These are phyloP conservation scores for Tricholoma sp. DNA, from an alignment of 768 basidiomycete genomes.

Conservation along the genomic window DNA sequence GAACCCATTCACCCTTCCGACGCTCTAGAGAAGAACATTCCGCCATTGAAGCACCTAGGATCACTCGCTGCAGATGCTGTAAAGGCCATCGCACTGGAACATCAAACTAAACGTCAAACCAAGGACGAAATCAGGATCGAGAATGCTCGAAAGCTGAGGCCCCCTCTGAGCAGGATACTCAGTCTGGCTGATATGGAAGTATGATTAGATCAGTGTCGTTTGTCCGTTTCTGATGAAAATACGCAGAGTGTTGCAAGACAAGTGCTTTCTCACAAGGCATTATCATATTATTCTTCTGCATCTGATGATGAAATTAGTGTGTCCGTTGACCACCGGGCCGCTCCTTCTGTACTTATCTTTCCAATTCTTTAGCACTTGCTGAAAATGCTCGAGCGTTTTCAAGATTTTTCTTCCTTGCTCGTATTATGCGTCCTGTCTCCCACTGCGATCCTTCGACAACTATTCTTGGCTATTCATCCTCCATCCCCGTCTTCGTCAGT, in stretches of 20 bases:
- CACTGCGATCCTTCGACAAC: slow-evolving; percentile 64
- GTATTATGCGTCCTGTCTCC: slow-evolving; percentile 68
- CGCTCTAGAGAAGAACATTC: slow-evolving; percentile 67
- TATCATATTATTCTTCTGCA: slow-evolving; percentile 82
- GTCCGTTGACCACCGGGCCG: slow-evolving; percentile 18
- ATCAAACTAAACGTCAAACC: slow-evolving; percentile 44
- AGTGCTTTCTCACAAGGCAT: slow-evolving; percentile 67
- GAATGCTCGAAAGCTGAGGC: slow-evolving; percentile 53
- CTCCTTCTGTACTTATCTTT: slow-evolving; percentile 14
- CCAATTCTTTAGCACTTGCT: slow-evolving; percentile 36
- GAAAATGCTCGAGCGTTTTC: slow-evolving; percentile 81
- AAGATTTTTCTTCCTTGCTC: slow-evolving; percentile 82
- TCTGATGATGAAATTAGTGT: slow-evolving; percentile 80
- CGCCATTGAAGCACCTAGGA: slow-evolving; percentile 69
- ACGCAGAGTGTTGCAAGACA: slow-evolving; percentile 63
- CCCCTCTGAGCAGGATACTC: slow-evolving; percentile 64
- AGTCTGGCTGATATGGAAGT: slow-evolving; percentile 84
- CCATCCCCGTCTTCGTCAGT: slow-evolving; percentile 78
- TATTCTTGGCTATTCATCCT: slow-evolving; percentile 64
- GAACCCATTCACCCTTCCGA: slow-evolving; percentile 84
- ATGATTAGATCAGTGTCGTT: slow-evolving; percentile 6
- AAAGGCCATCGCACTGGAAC: slow-evolving; percentile 28
- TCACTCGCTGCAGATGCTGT: slow-evolving; percentile 46
- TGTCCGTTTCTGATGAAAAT: background rate
- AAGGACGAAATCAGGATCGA: slow-evolving; percentile 69